Conservation (phyloP, 495 filamentous ascomycete species). For the Penicilliopsis zonata region DNA sequence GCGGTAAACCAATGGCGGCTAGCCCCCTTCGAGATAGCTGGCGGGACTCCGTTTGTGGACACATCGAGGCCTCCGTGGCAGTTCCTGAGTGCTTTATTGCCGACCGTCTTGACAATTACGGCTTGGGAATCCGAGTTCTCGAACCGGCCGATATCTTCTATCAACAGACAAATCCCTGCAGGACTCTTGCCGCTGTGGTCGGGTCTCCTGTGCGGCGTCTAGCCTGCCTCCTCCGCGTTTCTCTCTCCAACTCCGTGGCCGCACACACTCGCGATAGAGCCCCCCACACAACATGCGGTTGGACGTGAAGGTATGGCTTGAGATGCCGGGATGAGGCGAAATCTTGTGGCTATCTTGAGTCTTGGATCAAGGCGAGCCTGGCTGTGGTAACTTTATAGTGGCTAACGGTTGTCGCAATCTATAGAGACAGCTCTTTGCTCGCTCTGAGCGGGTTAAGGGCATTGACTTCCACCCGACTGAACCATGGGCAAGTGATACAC, state of each 20-base stretch:
- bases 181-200: slow-evolving; percentile 1
- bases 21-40: slow-evolving; percentile 13
- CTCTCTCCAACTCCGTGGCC: slow-evolving; percentile 21
- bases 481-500: slow-evolving; percentile 55
- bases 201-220: slow-evolving; percentile 31
- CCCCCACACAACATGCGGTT: slow-evolving; percentile 62
- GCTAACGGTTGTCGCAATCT: slow-evolving; percentile 19
- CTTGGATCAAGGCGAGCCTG: slow-evolving; percentile 7
- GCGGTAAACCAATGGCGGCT: slow-evolving; percentile 23
- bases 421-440: slow-evolving; percentile 70
- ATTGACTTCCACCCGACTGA: slow-evolving; percentile 96
- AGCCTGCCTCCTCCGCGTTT: slow-evolving; percentile 21
- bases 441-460: slow-evolving; percentile 88
- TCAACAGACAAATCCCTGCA: not conserved
- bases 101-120: slow-evolving; percentile 8
- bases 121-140: slow-evolving; percentile 5
- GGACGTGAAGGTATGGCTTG: slow-evolving; percentile 70
- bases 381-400: slow-evolving; percentile 10
- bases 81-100: slow-evolving; percentile 5
- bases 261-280: slow-evolving; percentile 25
- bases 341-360: slow-evolving; percentile 1
- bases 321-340: not conserved
- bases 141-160: not conserved
- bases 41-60: slow-evolving; percentile 37
- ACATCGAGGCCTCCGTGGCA: slow-evolving; percentile 20